These are phyloP conservation scores for Centrapalus pauciflorus DNA, from an alignment of 129 eudicot species.

Conservation along the genomic window DNA sequence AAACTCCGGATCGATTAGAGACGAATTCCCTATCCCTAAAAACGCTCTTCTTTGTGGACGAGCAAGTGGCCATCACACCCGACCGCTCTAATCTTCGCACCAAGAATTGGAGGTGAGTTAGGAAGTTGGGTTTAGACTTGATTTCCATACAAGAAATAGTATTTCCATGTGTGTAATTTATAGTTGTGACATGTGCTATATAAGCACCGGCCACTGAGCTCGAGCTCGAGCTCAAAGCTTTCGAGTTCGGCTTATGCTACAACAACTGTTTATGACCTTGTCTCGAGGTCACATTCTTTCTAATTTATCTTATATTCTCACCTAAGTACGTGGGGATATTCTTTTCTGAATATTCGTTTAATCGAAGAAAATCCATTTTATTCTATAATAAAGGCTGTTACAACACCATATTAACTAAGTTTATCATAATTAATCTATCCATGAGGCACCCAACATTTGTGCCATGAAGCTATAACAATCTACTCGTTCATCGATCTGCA, in stretches of 20 bases:
- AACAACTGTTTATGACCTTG: constrained; percentile 51
- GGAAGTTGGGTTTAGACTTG: background rate
- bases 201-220: too few relatives aligned
- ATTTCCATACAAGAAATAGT: background rate
- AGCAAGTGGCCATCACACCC: constrained; percentile 67
- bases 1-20: constrained; percentile 64
- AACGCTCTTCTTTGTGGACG: constrained; percentile 84
- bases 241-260: constrained; percentile 8
- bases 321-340: constrained; percentile 18
- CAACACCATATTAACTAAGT: background rate
- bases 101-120: background rate
- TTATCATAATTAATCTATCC: constrained; percentile 49
- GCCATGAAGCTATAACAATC: constrained; percentile 85
- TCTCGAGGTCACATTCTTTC: constrained; percentile 76
- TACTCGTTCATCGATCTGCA: constrained; percentile 69
- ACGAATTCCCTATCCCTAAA: constrained; percentile 84
- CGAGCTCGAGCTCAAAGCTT: too few relatives aligned
- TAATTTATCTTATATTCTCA: constrained; percentile 9
- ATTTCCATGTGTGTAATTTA: constrained; percentile 17
- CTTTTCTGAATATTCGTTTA: constrained; percentile 1
- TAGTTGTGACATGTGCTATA: constrained; percentile 38
- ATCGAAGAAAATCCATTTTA: background rate
- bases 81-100: constrained; percentile 48
- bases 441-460: constrained; percentile 53
- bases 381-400: constrained; percentile 29